Base-by-base conservation (phyloP, 139 green algal genomes). In the Chlamydomonas sp. region DNA sequence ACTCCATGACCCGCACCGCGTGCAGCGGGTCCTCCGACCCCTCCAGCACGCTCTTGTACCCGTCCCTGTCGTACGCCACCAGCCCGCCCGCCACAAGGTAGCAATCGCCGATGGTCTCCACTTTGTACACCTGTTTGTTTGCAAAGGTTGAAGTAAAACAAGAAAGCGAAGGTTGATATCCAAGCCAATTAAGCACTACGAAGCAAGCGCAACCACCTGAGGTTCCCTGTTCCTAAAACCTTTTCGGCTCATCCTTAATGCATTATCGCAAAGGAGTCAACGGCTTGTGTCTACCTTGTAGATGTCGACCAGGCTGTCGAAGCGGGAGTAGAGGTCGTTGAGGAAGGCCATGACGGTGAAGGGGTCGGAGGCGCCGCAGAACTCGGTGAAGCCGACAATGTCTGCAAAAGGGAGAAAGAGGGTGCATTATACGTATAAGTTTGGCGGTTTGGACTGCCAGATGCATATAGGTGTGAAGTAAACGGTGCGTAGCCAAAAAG, bases 31-130 rank as follows among this genome's bases (percentile, higher is more conserved):
- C 89, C 72, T 87, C 83, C 31, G 9, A 20, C 4, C 72, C 83
- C 2, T 8, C 60, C 64, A 87, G 77, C 49, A 87, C 83, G 72
- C 64, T 78, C 60, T 80, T 80, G 83, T 80, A 87, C 72, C 83
- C 83, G 71, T 87, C 83, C n/a, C 80, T n/a, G 72, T 87, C 83
- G n/a, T 87, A 72, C 2, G 61, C 72, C 66, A 78, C 77, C 31
- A 82, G 76, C 17, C 75, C 84, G 3, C 74, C 84, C 4, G 86
- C 85, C 59, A 92, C 91, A 89, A 93, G 87, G 85, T 93, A 93
- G 89, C 89, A 93, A 78, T 93, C 91, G 8, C 91, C 91, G 60
- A 93, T 90, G n/a, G 91, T 93, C 89, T 93, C 89, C 14, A 93
- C 80, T 75, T 93, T 93, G 59, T 93, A 91, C 2, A 91, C 82